Evolutionary conservation across 163 green algal species (phyloP).

Genomic region (Chloromonas sp.): DNA sequence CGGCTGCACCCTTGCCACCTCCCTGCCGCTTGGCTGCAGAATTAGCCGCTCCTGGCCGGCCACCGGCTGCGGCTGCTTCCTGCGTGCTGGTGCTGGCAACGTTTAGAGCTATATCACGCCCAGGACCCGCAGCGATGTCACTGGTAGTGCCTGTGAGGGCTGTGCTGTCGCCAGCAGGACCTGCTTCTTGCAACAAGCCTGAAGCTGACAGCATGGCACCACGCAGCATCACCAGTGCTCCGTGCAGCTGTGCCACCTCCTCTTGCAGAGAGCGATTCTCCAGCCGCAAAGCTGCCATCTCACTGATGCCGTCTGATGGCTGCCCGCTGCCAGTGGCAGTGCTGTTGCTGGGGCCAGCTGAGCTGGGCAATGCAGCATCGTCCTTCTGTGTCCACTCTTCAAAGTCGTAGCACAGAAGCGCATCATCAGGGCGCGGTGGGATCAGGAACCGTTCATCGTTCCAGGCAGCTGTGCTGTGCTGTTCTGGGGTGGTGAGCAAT

Average conservation of each 20-base stretch:
- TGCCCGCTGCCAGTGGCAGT: not conserved
- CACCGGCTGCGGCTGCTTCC: not conserved
- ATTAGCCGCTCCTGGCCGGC: too few relatives aligned
- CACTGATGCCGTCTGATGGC: not conserved
- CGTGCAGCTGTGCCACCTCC: conserved; percentile 34
- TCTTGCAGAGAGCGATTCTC: conserved; percentile 42
- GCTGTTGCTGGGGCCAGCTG: not conserved
- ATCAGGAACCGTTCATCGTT: conserved; percentile 57
- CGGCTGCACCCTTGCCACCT: not conserved
- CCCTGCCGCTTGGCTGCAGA: too few relatives aligned
- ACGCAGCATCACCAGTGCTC: conserved; percentile 5
- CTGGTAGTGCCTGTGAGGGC: not conserved
- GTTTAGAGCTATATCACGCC: not conserved
- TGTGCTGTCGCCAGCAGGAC: too few relatives aligned
- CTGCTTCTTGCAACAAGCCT: not conserved
- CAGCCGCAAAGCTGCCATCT: not conserved
- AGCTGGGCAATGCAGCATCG: not conserved
- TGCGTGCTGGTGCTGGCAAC: not conserved
- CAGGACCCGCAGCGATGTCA: not conserved
- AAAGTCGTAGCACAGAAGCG: conserved; percentile 72
- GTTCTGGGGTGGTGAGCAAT: conserved; percentile 5
- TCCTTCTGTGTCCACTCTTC: conserved; percentile 31
- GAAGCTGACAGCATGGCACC: not conserved
- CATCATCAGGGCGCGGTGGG: conserved; percentile 60
- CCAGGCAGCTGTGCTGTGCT: conserved; percentile 31